Evolutionary conservation across 2,329 filamentous ascomycete genomes (phyloP).

Genomic region (Coniochaeta sp.): DNA sequence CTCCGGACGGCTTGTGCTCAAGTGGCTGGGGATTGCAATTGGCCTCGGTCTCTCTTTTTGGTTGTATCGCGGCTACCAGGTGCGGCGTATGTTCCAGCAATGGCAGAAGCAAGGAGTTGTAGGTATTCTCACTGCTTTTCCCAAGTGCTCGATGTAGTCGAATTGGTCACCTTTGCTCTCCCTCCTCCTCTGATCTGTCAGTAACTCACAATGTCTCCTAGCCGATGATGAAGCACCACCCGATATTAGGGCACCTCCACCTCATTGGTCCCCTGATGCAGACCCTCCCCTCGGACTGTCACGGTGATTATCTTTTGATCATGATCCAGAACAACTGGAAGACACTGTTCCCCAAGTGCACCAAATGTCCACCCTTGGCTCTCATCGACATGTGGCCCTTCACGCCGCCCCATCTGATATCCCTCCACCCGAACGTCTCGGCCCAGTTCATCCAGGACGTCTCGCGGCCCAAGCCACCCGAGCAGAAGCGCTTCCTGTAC

Average conservation of each 20-base stretch:
- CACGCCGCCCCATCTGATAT: slow-evolving; percentile 10
- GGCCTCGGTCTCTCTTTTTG: slow-evolving; percentile 5
- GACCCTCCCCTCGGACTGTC: slow-evolving; percentile 10
- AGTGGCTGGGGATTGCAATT: not conserved
- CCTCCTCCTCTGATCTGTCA: not conserved
- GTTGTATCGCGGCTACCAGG: slow-evolving; percentile 9
- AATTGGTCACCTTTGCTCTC: not conserved
- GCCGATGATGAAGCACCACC: slow-evolving; percentile 15
- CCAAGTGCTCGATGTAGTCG: not conserved
- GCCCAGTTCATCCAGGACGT: slow-evolving; percentile 15
- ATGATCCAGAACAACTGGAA: slow-evolving; percentile 14
- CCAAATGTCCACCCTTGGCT: slow-evolving; percentile 15
- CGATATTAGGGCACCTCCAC: slow-evolving; percentile 12
- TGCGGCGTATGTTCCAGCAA: slow-evolving; percentile 10
- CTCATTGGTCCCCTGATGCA: slow-evolving; percentile 11
- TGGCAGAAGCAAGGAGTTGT: slow-evolving; percentile 13
- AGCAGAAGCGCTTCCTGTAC: slow-evolving; percentile 17
- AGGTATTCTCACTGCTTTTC: not conserved
- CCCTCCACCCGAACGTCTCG: slow-evolving; percentile 13
- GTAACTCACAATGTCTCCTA: not conserved
- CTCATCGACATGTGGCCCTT: slow-evolving; percentile 24
- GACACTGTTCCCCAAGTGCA: slow-evolving; percentile 11
- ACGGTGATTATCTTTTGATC: slow-evolving; percentile 13
- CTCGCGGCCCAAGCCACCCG: slow-evolving; percentile 16
- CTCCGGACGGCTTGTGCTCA: not conserved